A percentile compares a stretch with the other conserved stretches of the same genome.
phyloP scores from a whole-genome alignment of 2,329 filamentous ascomycete species.

The Fusarium falciforme region DNA sequence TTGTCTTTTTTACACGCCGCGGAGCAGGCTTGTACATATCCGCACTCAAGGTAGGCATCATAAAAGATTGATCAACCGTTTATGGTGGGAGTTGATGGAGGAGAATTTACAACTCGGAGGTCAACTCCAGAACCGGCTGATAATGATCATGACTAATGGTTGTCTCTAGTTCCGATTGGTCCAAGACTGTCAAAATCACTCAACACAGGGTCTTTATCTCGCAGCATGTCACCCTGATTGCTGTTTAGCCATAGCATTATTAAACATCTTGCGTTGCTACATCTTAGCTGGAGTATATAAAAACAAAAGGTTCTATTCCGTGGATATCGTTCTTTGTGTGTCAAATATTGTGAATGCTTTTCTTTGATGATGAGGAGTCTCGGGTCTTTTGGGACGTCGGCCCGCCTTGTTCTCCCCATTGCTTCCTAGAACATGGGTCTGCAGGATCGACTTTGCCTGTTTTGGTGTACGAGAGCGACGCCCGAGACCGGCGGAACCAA shows the following conservation, averaged over 20 bases:
- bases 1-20: constrained; percentile 35
- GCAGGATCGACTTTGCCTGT: not conserved
- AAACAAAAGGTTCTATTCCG: not conserved
- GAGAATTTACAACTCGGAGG: not conserved
- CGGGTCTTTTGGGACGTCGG: not conserved
- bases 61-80: not conserved
- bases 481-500: not conserved
- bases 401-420: not conserved
- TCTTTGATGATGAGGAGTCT: not conserved
- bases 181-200: not conserved
- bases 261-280: not conserved
- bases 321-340: not conserved
- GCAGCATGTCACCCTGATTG: not conserved
- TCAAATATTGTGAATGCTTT: not conserved
- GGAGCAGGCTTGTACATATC: constrained; percentile 40
- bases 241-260: not conserved
- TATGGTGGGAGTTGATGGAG: not conserved
- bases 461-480: not conserved
- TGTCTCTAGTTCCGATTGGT: not conserved
- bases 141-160: not conserved
- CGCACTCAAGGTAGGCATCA: not conserved
- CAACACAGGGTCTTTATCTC: not conserved
- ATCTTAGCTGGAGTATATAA: not conserved
- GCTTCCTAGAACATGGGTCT: not conserved
- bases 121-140: not conserved